Base-by-base conservation (phyloP, 805 yeast genomes). In the Tetrapisispora phaffii region DNA sequence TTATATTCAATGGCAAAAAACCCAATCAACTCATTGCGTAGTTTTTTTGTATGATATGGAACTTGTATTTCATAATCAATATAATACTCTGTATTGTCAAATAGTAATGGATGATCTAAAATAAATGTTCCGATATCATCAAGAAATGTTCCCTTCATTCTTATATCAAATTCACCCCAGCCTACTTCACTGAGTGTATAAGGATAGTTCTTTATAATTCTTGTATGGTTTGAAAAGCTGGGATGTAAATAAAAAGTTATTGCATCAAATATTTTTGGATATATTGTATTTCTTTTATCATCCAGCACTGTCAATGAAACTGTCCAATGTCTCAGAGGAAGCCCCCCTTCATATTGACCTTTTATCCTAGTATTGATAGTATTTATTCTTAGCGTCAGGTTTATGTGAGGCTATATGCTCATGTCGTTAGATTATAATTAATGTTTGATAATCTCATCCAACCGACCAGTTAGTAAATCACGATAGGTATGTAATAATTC, bases 91-190 rank as follows among this genome's bases (percentile, higher is more conserved):
- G 81, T 81, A 58, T 80, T 76, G 46, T 74, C 68, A 65, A 93
- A 93, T 59, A 84, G 81, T 58, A 93, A 74, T 62, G 90, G 96
- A 63, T 93, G 97, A 55, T 72, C 74, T 6, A 89, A 65, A 54
- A 81, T 81, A 45, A 81, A 74, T 59, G 85, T 94, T 23, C 97
- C 97, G 42, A 80, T 81, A 54, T 81, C 82, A 46, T 88, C 95
- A 13, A 79, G 73, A 40, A 83, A 71, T 47, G 80, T 80, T 44
- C 90, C 71, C 5, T 80, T 72, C 47, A 93, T 80, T 23, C 83
- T 83, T 62, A 90, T 73, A 58, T 85, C 95, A 59, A 90, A 90
- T 57, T 89, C 97, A 58, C 97, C 98, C 97, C 97, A 90, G 39
- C 97, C 98, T 65, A 82, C 77, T 65, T 90, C 97, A 57, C 80